Conservation (phyloP, 2,329 filamentous ascomycete species). For the Aspergillus hiratsukae region DNA sequence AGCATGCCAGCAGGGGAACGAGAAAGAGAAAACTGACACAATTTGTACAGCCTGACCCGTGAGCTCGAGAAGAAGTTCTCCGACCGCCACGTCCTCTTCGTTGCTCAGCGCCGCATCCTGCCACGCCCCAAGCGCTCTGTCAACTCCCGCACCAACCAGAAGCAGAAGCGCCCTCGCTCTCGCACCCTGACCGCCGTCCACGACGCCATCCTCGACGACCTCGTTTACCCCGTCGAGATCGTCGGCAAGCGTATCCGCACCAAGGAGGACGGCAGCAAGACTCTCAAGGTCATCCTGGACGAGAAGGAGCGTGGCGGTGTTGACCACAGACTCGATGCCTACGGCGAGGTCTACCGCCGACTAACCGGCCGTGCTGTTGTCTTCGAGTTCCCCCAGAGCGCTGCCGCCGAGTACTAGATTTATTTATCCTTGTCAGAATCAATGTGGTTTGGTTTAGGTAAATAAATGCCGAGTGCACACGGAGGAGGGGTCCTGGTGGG, state of each 20-base stretch:
- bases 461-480: background rate
- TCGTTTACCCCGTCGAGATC: conserved; percentile 99
- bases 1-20: conserved; percentile 6
- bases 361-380: conserved; percentile 93
- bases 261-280: conserved; percentile 98
- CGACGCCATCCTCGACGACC: conserved; percentile 95
- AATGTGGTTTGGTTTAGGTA: background rate
- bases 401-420: conserved; percentile 73
- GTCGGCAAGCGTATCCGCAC: conserved; percentile 98
- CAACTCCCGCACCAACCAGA: conserved; percentile 93
- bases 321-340: conserved; percentile 99
- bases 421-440: conserved; percentile 19
- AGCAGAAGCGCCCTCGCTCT: conserved; percentile 96
- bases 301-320: conserved; percentile 99
- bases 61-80: conserved; percentile 99
- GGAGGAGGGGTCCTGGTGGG: background rate
- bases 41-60: conserved; percentile 74
- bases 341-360: conserved; percentile 98
- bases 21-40: conserved; percentile 5
- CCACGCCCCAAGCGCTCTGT: conserved; percentile 97
- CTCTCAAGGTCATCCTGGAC: conserved; percentile 97
- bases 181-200: conserved; percentile 98
- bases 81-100: conserved; percentile 98
- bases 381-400: conserved; percentile 96
- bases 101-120: conserved; percentile 97